Conservation (phyloP, 2,329 filamentous ascomycete genomes). For the Coniochaeta pulveracea region DNA sequence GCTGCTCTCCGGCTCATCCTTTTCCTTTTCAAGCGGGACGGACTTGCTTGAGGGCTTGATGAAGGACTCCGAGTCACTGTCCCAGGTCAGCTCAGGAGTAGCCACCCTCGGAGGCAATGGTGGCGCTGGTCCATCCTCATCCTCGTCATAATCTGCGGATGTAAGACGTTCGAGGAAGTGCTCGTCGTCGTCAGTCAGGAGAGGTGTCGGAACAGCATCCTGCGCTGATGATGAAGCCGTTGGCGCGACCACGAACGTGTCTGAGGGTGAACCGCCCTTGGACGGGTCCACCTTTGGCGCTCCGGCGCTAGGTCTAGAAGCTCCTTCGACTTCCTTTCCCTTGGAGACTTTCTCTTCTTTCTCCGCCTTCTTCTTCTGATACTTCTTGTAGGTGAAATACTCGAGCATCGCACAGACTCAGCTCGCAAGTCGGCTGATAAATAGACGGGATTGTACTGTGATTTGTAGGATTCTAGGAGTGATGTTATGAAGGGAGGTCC, state of each 20-base stretch:
- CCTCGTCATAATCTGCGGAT: slow-evolving; percentile 18
- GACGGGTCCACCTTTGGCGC: too few relatives aligned
- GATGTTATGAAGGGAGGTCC: not conserved
- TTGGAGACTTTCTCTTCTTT: slow-evolving; percentile 26
- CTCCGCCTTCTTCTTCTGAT: slow-evolving; percentile 46
- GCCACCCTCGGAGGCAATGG: slow-evolving; percentile 43
- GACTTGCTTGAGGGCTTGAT: slow-evolving; percentile 13
- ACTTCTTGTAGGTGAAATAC: slow-evolving; percentile 51
- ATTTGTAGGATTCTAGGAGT: not conserved
- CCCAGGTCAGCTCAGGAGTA: slow-evolving; percentile 38
- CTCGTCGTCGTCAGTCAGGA: slow-evolving; percentile 47
- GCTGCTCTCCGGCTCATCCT: slow-evolving; percentile 15
- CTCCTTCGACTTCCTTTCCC: slow-evolving; percentile 10
- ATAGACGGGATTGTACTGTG: too few relatives aligned
- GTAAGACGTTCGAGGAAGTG: slow-evolving; percentile 45
- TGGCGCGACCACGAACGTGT: too few relatives aligned
- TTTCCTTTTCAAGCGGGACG: too few relatives aligned
- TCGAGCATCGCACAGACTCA: slow-evolving; percentile 39
- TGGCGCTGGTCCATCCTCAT: slow-evolving; percentile 33
- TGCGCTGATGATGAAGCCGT: slow-evolving; percentile 8
- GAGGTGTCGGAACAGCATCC: slow-evolving; percentile 21
- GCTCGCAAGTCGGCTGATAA: not conserved
- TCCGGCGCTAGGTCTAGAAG: too few relatives aligned
- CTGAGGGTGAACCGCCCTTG: too few relatives aligned
- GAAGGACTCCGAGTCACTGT: slow-evolving; percentile 27